These are phyloP conservation scores for Fusarium tanahbumbuense DNA, from an alignment of 2,329 filamentous ascomycete species.

Conservation along the genomic window DNA sequence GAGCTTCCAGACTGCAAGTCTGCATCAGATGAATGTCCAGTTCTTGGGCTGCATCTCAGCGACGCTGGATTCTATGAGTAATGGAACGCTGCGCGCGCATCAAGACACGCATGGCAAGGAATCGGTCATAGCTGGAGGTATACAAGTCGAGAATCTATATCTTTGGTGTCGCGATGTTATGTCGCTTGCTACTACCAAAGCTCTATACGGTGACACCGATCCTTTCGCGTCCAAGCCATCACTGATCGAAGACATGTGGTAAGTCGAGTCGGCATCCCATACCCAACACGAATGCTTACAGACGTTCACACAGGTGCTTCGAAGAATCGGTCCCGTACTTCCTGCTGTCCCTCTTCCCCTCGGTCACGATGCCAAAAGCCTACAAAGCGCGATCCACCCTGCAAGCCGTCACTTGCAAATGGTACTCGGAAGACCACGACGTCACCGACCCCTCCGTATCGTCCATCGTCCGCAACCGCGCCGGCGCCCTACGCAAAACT, in stretches of 20 bases:
- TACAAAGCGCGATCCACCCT: conserved; percentile 45
- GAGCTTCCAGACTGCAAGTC: conserved; percentile 49
- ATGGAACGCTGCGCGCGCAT: conserved; percentile 1
- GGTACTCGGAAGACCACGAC: conserved; percentile 48
- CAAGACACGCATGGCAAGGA: conserved; percentile 26
- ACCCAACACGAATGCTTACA: not conserved
- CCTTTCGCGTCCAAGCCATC: conserved; percentile 50
- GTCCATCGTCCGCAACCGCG: conserved; percentile 46
- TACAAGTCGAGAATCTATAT: conserved; percentile 53
- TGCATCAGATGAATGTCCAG: conserved; percentile 47
- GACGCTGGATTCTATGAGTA: conserved; percentile 28
- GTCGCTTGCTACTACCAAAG: conserved; percentile 52
- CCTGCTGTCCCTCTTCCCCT: conserved; percentile 49
- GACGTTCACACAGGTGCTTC: conserved; percentile 28
- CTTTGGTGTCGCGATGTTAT: conserved; percentile 54
- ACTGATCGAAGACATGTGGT: conserved; percentile 40
- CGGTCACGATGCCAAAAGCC: conserved; percentile 47
- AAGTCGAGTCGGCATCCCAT: not conserved
- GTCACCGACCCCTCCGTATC: conserved; percentile 44
- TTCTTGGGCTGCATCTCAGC: conserved; percentile 28
- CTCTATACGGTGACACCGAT: conserved; percentile 58
- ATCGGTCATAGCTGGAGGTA: conserved; percentile 13
- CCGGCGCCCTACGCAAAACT: conserved; percentile 44
- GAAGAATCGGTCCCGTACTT: conserved; percentile 43
- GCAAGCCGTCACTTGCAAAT: conserved; percentile 46